A percentile compares a stretch with the other conserved stretches of the same genome.
Evolutionary conservation across 2,329 filamentous ascomycete genomes (phyloP).

Genomic region (Teratosphaeria viscida): DNA sequence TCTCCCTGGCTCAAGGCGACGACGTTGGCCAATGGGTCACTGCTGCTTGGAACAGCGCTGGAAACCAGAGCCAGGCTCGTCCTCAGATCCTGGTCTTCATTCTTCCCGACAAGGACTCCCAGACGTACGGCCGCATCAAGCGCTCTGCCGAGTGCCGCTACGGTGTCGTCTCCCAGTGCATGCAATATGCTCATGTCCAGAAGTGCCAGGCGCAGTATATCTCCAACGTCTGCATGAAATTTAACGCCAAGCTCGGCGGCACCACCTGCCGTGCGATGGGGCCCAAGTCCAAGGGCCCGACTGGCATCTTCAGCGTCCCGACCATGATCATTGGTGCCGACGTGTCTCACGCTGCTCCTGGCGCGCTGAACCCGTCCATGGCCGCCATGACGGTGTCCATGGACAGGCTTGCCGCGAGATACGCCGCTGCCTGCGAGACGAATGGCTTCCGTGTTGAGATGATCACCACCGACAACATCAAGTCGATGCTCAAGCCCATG

Average conservation of each 20-base stretch:
- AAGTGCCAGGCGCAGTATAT: constrained; percentile 72
- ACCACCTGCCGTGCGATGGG: constrained; percentile 49
- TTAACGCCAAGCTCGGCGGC: constrained; percentile 91
- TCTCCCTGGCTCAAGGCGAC: constrained; percentile 26
- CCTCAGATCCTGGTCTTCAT: constrained; percentile 76
- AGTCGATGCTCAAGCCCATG: constrained; percentile 55
- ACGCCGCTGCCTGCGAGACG: constrained; percentile 67
- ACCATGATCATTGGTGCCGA: constrained; percentile 87
- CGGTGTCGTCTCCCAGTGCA: constrained; percentile 71
- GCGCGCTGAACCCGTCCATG: constrained; percentile 57
- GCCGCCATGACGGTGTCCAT: constrained; percentile 78
- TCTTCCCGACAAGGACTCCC: constrained; percentile 58
- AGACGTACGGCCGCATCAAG: constrained; percentile 76
- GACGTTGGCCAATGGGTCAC: constrained; percentile 24
- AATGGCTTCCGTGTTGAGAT: constrained; percentile 79
- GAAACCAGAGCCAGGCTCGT: constrained; percentile 41
- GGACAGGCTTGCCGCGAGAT: constrained; percentile 61
- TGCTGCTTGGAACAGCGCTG: constrained; percentile 44
- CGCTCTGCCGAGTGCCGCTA: constrained; percentile 77
- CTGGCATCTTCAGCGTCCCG: constrained; percentile 32
- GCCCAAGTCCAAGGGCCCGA: constrained; percentile 21
- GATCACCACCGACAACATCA: constrained; percentile 54
- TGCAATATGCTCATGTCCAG: constrained; percentile 60
- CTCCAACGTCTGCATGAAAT: constrained; percentile 91
- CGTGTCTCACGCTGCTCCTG: constrained; percentile 73